Evolutionary conservation across 2,329 filamentous ascomycete genomes (phyloP).

Genomic region (Juglanconis oblonga): DNA sequence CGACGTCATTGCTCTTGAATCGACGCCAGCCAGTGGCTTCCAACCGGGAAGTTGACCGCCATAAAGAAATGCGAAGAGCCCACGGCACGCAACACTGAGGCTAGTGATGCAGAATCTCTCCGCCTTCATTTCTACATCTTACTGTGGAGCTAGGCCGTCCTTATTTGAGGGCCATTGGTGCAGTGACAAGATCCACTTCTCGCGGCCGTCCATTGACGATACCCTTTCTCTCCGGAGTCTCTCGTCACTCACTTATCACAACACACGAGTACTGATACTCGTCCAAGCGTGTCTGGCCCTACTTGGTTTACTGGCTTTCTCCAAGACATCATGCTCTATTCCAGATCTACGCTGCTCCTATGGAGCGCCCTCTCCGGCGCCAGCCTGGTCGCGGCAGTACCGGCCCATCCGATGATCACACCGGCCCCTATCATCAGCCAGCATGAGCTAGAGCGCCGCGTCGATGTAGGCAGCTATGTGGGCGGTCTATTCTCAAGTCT

Average conservation of each 20-base stretch:
- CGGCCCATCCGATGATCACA: constrained; percentile 26
- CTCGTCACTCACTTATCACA: background rate
- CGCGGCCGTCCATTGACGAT: background rate
- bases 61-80: background rate
- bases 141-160: too few species aligned
- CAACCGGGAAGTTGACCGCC: background rate
- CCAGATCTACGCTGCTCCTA: constrained; percentile 3
- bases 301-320: background rate
- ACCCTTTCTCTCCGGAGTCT: background rate
- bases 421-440: constrained; percentile 25
- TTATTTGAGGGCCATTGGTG: too few species aligned
- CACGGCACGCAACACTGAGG: too few species aligned
- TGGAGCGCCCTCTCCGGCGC: constrained; percentile 14
- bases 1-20: constrained; percentile 12
- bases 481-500: constrained; percentile 48
- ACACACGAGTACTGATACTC: background rate
- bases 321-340: constrained; percentile 5
- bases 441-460: constrained; percentile 30
- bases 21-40: background rate
- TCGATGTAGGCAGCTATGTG: constrained; percentile 48
- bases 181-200: too few species aligned
- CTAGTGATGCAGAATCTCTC: too few species aligned
- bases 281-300: background rate
- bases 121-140: too few species aligned
- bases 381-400: constrained; percentile 19